phyloP scores from a whole-genome alignment of 768 basidiomycete species.

The Trametes meyenii region DNA sequence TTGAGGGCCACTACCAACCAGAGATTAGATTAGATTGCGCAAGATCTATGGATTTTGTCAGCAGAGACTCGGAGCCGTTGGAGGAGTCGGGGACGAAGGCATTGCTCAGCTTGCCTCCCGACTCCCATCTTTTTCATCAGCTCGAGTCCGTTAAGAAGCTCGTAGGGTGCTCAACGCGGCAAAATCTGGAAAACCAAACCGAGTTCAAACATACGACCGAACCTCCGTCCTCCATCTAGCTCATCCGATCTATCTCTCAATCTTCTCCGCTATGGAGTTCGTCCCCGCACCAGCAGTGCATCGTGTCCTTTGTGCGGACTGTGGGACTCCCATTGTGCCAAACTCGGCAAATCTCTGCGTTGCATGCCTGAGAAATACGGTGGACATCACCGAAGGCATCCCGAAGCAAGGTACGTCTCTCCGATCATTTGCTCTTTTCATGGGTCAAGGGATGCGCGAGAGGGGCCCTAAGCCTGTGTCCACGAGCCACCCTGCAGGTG shows the following conservation, averaged over 20 bases:
- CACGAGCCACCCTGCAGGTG: too few relatives aligned
- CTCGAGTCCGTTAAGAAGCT: background rate
- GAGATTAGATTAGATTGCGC: conserved; percentile 9
- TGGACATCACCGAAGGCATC: conserved; percentile 98
- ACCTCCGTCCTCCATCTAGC: background rate
- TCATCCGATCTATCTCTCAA: background rate
- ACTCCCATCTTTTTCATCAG: background rate
- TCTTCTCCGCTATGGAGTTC: conserved; percentile 65
- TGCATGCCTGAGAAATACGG: conserved; percentile 83
- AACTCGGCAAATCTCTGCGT: conserved; percentile 94
- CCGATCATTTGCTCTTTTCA: background rate
- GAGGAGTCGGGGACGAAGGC: background rate
- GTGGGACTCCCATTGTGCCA: conserved; percentile 88
- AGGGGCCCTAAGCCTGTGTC: too few relatives aligned
- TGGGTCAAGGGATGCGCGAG: too few relatives aligned
- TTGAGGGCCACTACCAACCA: too few relatives aligned
- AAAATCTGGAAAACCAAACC: background rate
- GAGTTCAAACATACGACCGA: background rate
- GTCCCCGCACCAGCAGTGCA: conserved; percentile 73
- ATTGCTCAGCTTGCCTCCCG: background rate
- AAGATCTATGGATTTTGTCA: conserved; percentile 15
- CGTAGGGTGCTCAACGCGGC: background rate
- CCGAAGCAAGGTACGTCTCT: conserved; percentile 80
- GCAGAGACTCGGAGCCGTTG: background rate
- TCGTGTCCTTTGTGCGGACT: conserved; percentile 88